Evolutionary conservation across 352 stramenopile species (phyloP).

Genomic region (Phytopythium litorale): DNA sequence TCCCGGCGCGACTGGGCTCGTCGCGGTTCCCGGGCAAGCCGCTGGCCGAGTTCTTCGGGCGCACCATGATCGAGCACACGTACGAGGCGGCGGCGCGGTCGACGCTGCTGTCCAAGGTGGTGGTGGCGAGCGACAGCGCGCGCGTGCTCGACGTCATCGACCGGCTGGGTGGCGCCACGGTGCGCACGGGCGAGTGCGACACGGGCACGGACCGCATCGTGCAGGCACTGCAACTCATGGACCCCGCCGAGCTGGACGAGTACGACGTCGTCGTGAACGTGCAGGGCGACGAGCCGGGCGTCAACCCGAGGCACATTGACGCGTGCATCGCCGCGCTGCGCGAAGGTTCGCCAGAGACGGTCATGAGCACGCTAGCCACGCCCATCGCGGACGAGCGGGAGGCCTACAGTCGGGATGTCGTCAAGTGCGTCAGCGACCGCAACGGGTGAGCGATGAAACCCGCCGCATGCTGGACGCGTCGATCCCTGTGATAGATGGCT

Average conservation of each 20-base stretch:
- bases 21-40: conserved; percentile 79
- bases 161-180: conserved; percentile 32
- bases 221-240: conserved; percentile 45
- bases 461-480: background rate
- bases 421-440: conserved; percentile 71
- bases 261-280: conserved; percentile 85
- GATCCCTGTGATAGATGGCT: background rate
- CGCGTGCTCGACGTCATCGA: conserved; percentile 47
- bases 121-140: conserved; percentile 77
- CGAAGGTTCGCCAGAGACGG: conserved; percentile 30
- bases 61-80: conserved; percentile 84
- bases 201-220: conserved; percentile 79
- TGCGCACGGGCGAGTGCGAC: conserved; percentile 63
- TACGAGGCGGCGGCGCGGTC: conserved; percentile 50
- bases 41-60: conserved; percentile 71
- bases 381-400: conserved; percentile 56
- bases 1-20: conserved; percentile 69
- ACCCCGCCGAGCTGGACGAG: conserved; percentile 28
- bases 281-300: conserved; percentile 77
- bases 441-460: conserved; percentile 28
- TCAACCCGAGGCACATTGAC: conserved; percentile 79
- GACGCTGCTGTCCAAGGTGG: conserved; percentile 57
- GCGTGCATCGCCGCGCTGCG: conserved; percentile 56
- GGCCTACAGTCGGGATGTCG: conserved; percentile 54
- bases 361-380: conserved; percentile 79